Evolutionary conservation across 192 early-diverging fungal genomes (phyloP), one percentile per base, ranked within the genome.

Genomic region (Neocallimastix lanati): DNA sequence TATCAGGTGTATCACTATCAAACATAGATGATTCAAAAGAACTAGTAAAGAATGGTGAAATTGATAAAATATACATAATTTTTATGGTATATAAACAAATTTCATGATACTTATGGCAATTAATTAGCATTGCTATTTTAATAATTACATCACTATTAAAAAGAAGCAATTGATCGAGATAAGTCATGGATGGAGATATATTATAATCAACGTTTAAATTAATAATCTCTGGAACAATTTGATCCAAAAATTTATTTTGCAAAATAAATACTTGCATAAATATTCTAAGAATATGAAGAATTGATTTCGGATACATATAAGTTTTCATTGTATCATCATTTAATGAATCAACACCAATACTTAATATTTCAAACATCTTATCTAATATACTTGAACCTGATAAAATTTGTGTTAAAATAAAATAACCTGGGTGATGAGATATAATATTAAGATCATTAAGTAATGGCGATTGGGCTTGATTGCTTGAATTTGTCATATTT

Each of bases 131-230:
- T 11, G 93, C 91, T 76, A 99, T 90, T 77, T 91, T 85, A 2
- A 94, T 86, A 76, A 97, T 89, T 5, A 90, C 86, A 30, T 87
- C 81, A 18, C 87, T 87, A 77, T 91, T 89, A 77, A 88, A 92
- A 1, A 94, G 84, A 27, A 99, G 85, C 29, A 93, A 89, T 80
- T 94, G 88, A 80, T 98, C 95, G 30, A 98, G 84, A 28, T 92
- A 87, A 3, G 87, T 87, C 81, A 97, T 85, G 0, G 87, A 86
- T 9, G 87, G 85, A 0, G 90, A 78, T 77, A 84, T 86, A 77
- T 83, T 83, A 79, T 86, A 83, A 18, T 58, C 81, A 29, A 82
- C 81, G 0, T 82, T 78, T 2, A 82, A 81, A 29, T 87, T 87
- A 35, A 87, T 80, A 15, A 95, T 80, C 25, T 86, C 79, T 12